Conservation (phyloP, 495 filamentous ascomycete genomes). For the Neurospora sp. region DNA sequence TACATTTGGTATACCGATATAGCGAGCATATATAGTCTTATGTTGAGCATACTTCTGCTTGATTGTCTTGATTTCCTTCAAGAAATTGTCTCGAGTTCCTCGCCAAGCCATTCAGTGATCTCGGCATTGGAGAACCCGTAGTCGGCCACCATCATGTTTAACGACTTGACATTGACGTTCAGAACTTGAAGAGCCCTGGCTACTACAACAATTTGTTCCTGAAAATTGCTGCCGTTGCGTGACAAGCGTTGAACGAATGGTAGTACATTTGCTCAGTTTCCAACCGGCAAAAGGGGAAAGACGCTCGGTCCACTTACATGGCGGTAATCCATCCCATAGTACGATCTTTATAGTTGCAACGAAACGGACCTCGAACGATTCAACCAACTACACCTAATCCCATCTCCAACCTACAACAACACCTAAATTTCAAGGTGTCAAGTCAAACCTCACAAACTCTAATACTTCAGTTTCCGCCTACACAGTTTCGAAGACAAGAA, state of each 20-base stretch:
- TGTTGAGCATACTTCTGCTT: background rate
- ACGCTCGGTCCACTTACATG: background rate
- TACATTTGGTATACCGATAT: background rate
- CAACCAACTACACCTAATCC: background rate
- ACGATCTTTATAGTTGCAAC: background rate
- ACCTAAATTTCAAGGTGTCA: too few species aligned
- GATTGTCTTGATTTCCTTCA: background rate
- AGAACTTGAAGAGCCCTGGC: too few species aligned
- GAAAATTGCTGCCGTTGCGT: too few species aligned
- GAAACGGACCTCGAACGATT: background rate
- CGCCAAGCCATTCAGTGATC: background rate
- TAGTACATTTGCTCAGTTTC: too few species aligned
- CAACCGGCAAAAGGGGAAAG: background rate
- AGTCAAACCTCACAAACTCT: too few species aligned
- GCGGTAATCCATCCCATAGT: background rate
- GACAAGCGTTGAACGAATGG: too few species aligned
- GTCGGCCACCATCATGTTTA: too few species aligned
- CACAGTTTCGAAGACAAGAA: background rate
- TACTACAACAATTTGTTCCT: too few species aligned
- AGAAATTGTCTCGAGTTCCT: background rate
- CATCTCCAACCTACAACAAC: too few species aligned
- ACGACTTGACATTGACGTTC: too few species aligned
- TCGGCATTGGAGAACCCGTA: background rate
- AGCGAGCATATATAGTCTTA: background rate
- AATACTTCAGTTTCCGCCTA: too few species aligned